Base-by-base conservation (phyloP, 1,139 yeast species). In the Suhomyces panamericanus region DNA sequence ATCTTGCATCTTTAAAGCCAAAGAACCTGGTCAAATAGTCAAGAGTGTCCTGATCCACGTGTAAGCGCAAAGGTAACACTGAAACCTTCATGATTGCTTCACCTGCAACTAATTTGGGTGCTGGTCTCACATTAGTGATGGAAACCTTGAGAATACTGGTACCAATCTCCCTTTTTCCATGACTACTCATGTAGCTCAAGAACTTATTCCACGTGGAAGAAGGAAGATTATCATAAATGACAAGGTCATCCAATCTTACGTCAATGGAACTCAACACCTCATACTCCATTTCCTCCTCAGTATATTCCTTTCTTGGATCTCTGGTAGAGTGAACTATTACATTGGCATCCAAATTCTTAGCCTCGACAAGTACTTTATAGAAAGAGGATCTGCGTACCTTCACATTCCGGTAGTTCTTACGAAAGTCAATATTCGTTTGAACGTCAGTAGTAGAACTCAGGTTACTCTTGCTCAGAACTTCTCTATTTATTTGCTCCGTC, bases 131-230 rank as follows among this genome's bases (percentile, higher is more conserved):
- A 38, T 82, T 83, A 24, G 76, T 74, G 38, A 89, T 57, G 3
- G 69, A 64, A 6, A 86, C 42, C 14, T 69, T 70, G 0, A 87
- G 47, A 86, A 91, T 86, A 36, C 79, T 76, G 1, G 84, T 80
- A 1, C 85, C 88, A 30, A 78, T 71, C 56, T 87, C 95, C 37
- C 91, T 69, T 38, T 82, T 87, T 0, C 88, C 90, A 26, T 80
- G 73, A 37, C 78, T 80, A 48, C 81, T 77, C 79, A 86, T 77
- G 53, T 84, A 80, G 0, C 95, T 81, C 28, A 85, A 68, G 59
- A 91, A 83, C 64, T 87, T 87, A 56, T 89, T 87, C 97, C 98
- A 93, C 0, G 96, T 85, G 0, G 98, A 91, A 0, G 91, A 80
- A 0, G 91, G 84, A 2, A 91, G 81, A 59, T 89, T 87, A 61